Evolutionary conservation across 2,329 filamentous ascomycete species (phyloP), one percentile per base, ranked within the genome.

Genomic region (Cercospora zeae-maydis): DNA sequence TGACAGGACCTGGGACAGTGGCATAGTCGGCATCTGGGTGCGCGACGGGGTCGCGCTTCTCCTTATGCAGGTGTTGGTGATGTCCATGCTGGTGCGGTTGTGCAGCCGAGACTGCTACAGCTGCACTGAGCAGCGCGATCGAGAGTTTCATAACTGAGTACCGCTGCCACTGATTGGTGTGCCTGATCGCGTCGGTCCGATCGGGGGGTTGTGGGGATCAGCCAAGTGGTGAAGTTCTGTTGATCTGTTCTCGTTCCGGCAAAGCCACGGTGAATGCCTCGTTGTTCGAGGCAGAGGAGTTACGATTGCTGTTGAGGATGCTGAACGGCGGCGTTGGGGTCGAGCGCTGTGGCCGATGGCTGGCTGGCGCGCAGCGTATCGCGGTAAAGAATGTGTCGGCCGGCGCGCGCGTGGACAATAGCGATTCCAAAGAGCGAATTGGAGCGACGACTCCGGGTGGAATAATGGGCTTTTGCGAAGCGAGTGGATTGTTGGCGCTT

Each of bases 1-100:
- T 84, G 57, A 86, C 87, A 33, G 87, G 83, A 45, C 83, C 85
- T 42, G 83, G 79, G 56, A 87, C 82, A 59, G 83, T 82, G 59
- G 85, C 83, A 61, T 68, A 64, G 42, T 81, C 73, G 36, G 83
- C 79, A 56, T 82, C 76, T 21, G 66, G 58, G 13, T 66, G 37
- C 33, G 78, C 77, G 64, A 67, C 70, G 4, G 80, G 78, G 36
- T 78, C 77, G 63, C 84, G 81, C 78, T 84, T 85, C 66, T 79
- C 83, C 70, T 80, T 82, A 74, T 87, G 86, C 70, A 81, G 81
- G 74, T 88, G 86, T 64, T 79, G 42, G 14, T 49, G 77, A 74
- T 89, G 86, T 49, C 79, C 77, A 72, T 86, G 83, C 70, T 84
- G 82, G 69, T 73, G 68, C 55, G 81, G 83, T 71, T 87, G 82